Evolutionary conservation across 768 basidiomycete genomes (phyloP), one percentile per base, ranked within the genome.

Genomic region (Trametes cingulata): DNA sequence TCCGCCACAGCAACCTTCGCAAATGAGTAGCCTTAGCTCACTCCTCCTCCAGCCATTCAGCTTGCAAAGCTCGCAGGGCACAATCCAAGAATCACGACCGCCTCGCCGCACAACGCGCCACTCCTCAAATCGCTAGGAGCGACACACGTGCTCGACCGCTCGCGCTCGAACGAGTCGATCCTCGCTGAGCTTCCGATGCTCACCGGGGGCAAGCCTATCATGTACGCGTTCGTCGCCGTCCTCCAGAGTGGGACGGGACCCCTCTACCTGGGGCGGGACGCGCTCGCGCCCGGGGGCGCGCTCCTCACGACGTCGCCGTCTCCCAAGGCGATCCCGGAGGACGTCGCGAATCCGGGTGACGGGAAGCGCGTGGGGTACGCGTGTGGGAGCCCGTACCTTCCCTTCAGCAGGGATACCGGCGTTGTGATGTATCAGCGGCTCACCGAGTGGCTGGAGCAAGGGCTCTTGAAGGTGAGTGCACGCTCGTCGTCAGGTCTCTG

Each of bases 1-100:
- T 10, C 2, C 10, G 4, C 29, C 10, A 33, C 10, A 33, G 29
- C 29, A 33, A 5, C 4, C 6, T 33, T 10, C 10, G 29, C 29
- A 33, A 5, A 33, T 33, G 6, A 10, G 29, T 10, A 33, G 29
- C 29, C 10, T 10, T 5, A 33, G 29, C 29, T 33, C 29, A 10
- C 29, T 10, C 10, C 10, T 33, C 14, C n/a, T 3, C 3, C 19
- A 70, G 69, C 61, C 1, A 68, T 70, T 24, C 69, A 70, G 54
- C 42, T 68, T 1, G 66, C 68, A 8, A 59, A 42, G 12, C 53
- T 69, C 35, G 64, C 68, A 0, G 68, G 68, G 2, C 65, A 65
- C 60, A 56, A 52, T 12, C 69, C 68, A 14, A 70, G 69, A 60
- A 65, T 70, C 35, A 58, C 66, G 8, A 69, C 69, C n/a, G 68